Percentiles rank a stretch among this genome's conserved stretches.
phyloP scores from a whole-genome alignment of 805 yeast species.

The Lachancea sp. region DNA sequence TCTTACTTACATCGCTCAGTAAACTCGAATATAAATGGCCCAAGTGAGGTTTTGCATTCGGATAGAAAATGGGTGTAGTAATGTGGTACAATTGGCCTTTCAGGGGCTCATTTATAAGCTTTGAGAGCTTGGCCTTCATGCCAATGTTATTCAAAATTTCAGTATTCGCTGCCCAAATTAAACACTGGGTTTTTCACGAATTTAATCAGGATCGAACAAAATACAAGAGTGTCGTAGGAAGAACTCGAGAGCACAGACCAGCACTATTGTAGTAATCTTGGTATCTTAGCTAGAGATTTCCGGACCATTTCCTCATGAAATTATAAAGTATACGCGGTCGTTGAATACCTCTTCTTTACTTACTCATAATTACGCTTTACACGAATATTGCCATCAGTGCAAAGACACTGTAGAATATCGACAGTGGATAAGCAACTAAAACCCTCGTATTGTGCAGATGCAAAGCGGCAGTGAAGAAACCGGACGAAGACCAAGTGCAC shows the following conservation, averaged over 20 bases:
- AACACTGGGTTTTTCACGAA: too few relatives aligned
- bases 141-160: neutral
- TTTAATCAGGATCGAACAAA: too few relatives aligned
- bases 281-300: too few relatives aligned
- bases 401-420: constrained; percentile 86
- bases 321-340: neutral
- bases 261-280: too few relatives aligned
- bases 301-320: too few relatives aligned
- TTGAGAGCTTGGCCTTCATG: neutral
- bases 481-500: constrained; percentile 93
- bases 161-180: too few relatives aligned
- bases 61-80: constrained; percentile 93
- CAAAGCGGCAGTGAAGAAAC: constrained; percentile 81
- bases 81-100: constrained; percentile 36
- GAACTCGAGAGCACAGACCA: too few relatives aligned
- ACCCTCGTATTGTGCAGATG: constrained; percentile 80
- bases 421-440: constrained; percentile 87
- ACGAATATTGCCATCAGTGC: constrained; percentile 93
- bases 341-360: neutral
- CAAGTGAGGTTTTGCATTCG: constrained; percentile 89
- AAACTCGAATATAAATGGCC: constrained; percentile 91
- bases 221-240: too few relatives aligned
- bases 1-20: constrained; percentile 65
- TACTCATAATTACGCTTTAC: constrained; percentile 5
- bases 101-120: neutral